phyloP scores from a whole-genome alignment of 2,329 filamentous ascomycete species.

The Neofusicoccum ribis region DNA sequence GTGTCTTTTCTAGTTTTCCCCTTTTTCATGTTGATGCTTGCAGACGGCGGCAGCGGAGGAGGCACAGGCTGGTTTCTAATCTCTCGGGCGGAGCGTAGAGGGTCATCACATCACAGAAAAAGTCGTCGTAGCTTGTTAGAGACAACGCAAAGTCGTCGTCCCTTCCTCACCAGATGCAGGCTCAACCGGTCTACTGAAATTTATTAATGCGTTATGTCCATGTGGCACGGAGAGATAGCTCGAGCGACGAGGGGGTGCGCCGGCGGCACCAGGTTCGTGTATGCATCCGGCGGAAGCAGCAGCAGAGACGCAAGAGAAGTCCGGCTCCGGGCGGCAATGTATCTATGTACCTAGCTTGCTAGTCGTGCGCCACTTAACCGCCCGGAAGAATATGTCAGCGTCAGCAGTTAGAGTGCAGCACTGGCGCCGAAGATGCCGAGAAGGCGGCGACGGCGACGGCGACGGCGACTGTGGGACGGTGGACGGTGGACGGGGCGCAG shows the following conservation, averaged over 20 bases:
- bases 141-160: constrained; percentile 18
- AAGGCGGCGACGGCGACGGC: too few species aligned
- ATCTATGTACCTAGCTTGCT: not conserved
- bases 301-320: not conserved
- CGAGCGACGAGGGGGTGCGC: not conserved
- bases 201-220: constrained; percentile 15
- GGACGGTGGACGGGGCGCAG: not conserved
- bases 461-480: not conserved
- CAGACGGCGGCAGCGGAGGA: constrained; percentile 17
- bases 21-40: constrained; percentile 21
- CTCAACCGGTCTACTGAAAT: constrained; percentile 13
- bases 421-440: constrained; percentile 8
- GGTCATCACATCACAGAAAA: constrained; percentile 18
- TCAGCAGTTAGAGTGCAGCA: not conserved
- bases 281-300: not conserved
- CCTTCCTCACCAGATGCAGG: constrained; percentile 14
- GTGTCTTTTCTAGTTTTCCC: constrained; percentile 17
- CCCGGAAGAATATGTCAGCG: not conserved
- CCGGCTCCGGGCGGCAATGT: not conserved
- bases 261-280: not conserved
- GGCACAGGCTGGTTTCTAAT: constrained; percentile 20
- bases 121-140: constrained; percentile 19
- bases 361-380: not conserved
- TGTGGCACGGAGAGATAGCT: not conserved
- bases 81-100: constrained; percentile 19